Evolutionary conservation across 169 alveolate species (phyloP).

Genomic region (Plasmodium malariae): DNA sequence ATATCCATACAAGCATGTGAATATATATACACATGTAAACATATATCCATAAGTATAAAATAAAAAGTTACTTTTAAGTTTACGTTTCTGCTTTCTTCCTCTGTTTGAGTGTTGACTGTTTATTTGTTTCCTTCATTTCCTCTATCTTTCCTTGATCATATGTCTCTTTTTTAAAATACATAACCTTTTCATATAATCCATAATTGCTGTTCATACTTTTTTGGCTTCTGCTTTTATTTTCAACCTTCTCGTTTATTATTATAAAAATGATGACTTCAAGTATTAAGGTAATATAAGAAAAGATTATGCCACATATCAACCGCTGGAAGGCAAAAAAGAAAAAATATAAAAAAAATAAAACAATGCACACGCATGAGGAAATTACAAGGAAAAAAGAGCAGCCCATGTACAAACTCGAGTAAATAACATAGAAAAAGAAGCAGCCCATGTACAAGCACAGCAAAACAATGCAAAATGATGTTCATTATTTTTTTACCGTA

Average conservation of each 20-base stretch:
- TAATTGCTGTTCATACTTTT: slow-evolving; percentile 20
- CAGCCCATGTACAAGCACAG: background rate
- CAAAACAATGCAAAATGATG: background rate
- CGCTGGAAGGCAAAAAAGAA: slow-evolving; percentile 15
- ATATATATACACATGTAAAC: background rate
- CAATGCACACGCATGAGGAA: background rate
- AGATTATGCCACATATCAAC: slow-evolving; percentile 54
- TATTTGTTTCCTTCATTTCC: slow-evolving; percentile 3
- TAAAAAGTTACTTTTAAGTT: no score
- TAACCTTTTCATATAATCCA: slow-evolving; percentile 37
- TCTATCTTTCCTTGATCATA: background rate
- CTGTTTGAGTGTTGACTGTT: slow-evolving; percentile 34
- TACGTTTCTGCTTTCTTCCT: slow-evolving; percentile 15
- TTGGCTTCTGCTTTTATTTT: slow-evolving; percentile 25
- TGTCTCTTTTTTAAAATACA: background rate
- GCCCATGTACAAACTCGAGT: no score
- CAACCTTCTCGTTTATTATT: slow-evolving; percentile 46
- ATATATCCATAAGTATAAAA: background rate
- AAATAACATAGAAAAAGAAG: background rate
- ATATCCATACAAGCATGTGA: background rate
- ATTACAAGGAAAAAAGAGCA: background rate
- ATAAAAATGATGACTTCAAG: slow-evolving; percentile 56
- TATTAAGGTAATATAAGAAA: slow-evolving; percentile 53
- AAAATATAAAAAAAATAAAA: background rate
- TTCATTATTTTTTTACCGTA: slow-evolving; percentile 14